Percentiles rank a stretch among this genome's conserved stretches.
Conservation (phyloP, 2,329 filamentous ascomycete genomes). For the Aotearoamyces nothofagi region DNA sequence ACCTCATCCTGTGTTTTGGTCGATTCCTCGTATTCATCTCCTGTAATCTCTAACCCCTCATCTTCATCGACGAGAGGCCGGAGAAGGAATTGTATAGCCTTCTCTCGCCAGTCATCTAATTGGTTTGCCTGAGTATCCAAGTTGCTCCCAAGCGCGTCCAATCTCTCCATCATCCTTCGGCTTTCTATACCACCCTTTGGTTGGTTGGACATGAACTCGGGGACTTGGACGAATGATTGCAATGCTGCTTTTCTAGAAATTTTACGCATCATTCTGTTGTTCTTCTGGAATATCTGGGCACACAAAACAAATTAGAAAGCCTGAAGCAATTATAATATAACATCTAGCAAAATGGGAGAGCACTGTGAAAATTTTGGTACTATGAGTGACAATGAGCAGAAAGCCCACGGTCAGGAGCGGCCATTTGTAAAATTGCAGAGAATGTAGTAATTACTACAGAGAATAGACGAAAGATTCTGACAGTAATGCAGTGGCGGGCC, state of each 20-base stretch:
- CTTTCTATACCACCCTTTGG: conserved; percentile 58
- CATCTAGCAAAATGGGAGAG: no score
- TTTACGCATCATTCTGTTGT: conserved; percentile 45
- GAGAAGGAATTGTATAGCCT: conserved; percentile 56
- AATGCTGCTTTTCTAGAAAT: conserved; percentile 36
- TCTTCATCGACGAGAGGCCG: conserved; percentile 75
- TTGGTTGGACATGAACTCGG: conserved; percentile 36
- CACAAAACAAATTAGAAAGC: no score
- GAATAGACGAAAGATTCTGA: no score
- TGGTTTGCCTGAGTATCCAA: conserved; percentile 59
- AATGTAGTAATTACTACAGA: no score
- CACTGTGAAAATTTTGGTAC: no score
- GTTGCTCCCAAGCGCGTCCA: conserved; percentile 47
- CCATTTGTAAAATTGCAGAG: no score
- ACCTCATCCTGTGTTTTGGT: conserved; percentile 80
- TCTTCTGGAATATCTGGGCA: conserved; percentile 34
- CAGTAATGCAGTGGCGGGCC: no score
- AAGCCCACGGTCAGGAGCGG: no score
- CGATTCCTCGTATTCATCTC: conserved; percentile 81
- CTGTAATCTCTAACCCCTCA: conserved; percentile 57
- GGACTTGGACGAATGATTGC: conserved; percentile 45
- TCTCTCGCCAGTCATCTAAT: conserved; percentile 60
- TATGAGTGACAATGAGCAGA: no score
- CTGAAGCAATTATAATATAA: no score
- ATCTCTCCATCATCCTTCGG: conserved; percentile 44